Percentiles rank a stretch among this genome's conserved stretches.
phyloP scores from a whole-genome alignment of 257 asterid genomes.

The Jaltomata sinuosa region DNA sequence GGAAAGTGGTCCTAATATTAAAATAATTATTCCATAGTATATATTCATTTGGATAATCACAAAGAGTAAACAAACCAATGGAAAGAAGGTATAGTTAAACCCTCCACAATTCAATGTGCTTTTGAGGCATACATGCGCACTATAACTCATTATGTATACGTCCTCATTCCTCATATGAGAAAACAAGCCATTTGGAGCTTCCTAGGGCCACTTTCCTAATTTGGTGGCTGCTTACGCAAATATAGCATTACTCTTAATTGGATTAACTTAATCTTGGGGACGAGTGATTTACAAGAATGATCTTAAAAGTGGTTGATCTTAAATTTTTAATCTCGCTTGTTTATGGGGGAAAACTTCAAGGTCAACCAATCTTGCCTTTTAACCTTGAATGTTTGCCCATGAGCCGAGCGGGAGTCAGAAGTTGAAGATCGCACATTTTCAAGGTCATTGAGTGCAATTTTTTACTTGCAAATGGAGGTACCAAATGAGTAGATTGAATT shows the following conservation, averaged over 20 bases:
- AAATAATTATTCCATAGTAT: background rate
- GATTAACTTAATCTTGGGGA: background rate
- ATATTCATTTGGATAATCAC: background rate
- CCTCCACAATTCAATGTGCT: background rate
- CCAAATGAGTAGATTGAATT: background rate
- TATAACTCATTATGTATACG: background rate
- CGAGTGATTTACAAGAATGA: background rate
- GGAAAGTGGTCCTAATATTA: background rate
- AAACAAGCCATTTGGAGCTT: background rate
- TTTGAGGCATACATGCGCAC: background rate
- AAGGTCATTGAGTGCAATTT: background rate
- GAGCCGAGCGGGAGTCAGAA: background rate
- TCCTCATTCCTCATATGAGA: background rate
- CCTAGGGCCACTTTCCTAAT: background rate
- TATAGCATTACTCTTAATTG: background rate
- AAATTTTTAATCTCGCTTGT: no score
- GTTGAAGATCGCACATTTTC: background rate
- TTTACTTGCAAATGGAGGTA: background rate
- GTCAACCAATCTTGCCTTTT: background rate
- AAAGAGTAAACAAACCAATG: background rate
- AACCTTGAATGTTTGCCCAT: background rate
- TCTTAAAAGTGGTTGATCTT: background rate
- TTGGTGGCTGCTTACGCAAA: background rate
- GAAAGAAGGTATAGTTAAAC: background rate
- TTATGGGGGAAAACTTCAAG: no score